These are phyloP conservation scores for Phoma herbarum DNA, from an alignment of 2,329 filamentous ascomycete genomes.

Conservation along the genomic window DNA sequence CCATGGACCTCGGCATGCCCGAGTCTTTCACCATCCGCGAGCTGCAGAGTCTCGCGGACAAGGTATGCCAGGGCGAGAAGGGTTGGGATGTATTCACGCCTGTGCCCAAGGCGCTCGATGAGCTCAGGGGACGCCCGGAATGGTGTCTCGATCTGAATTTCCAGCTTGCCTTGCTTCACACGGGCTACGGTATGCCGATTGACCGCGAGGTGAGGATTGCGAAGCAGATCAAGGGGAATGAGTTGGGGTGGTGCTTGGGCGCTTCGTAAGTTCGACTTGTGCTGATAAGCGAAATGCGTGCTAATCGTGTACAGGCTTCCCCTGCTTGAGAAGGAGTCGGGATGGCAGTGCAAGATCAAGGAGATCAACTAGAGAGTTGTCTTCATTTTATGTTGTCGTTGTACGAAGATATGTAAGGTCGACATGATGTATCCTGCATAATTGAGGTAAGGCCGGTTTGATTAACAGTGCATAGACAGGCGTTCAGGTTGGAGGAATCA, in stretches of 20 bases:
- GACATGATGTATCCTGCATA: not conserved
- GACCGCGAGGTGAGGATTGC: slow-evolving; percentile 96
- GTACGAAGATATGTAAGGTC: not conserved
- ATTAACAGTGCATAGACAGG: slow-evolving; percentile 14
- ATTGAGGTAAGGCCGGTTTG: not conserved
- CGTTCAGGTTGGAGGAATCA: slow-evolving; percentile 6
- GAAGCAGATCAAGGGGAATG: slow-evolving; percentile 98
- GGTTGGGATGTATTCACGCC: slow-evolving; percentile 83
- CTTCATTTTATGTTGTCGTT: not conserved
- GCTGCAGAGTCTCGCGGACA: slow-evolving; percentile 82
- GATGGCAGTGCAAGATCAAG: slow-evolving; percentile 88
- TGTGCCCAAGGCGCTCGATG: slow-evolving; percentile 78
- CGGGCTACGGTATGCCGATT: slow-evolving; percentile 97
- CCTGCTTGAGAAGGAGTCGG: slow-evolving; percentile 79
- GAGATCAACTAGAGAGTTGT: slow-evolving; percentile 61
- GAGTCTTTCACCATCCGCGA: slow-evolving; percentile 93
- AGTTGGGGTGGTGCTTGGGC: slow-evolving; percentile 96
- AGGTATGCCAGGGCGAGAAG: slow-evolving; percentile 81
- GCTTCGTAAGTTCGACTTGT: slow-evolving; percentile 73
- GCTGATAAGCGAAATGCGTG: slow-evolving; percentile 9
- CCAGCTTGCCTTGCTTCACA: slow-evolving; percentile 91
- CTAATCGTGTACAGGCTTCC: slow-evolving; percentile 73
- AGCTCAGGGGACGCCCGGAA: slow-evolving; percentile 84
- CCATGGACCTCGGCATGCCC: slow-evolving; percentile 94
- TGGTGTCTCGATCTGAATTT: slow-evolving; percentile 96